These are phyloP conservation scores for Penicillium cataractarum DNA, from an alignment of 495 filamentous ascomycete species.

Conservation along the genomic window DNA sequence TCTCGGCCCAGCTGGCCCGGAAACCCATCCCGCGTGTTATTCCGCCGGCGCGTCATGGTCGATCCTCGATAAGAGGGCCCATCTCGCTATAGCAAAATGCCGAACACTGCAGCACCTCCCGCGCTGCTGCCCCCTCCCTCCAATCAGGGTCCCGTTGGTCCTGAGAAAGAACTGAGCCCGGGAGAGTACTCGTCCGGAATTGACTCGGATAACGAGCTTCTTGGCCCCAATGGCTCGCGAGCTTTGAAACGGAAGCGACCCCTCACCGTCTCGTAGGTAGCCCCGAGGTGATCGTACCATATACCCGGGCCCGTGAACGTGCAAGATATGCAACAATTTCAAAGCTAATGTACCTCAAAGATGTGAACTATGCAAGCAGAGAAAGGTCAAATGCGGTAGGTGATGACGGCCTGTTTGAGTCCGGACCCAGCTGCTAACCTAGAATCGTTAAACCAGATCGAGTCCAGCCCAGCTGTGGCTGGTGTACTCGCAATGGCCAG, in stretches of 20 bases:
- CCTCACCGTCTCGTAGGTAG: slow-evolving; percentile 52
- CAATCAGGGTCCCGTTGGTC: slow-evolving; percentile 27
- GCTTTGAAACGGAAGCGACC: slow-evolving; percentile 49
- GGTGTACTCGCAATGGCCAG: slow-evolving; percentile 80
- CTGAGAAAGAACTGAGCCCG: slow-evolving; percentile 40
- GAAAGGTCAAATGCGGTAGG: slow-evolving; percentile 79
- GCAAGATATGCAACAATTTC: neutral
- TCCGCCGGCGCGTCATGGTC: slow-evolving; percentile 27
- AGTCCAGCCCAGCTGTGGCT: slow-evolving; percentile 81
- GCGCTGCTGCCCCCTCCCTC: slow-evolving; percentile 32
- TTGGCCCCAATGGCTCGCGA: slow-evolving; percentile 37
- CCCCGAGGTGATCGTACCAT: slow-evolving; percentile 6
- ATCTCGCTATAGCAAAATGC: slow-evolving; percentile 48
- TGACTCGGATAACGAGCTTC: slow-evolving; percentile 43
- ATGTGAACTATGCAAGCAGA: slow-evolving; percentile 81
- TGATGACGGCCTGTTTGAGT: neutral
- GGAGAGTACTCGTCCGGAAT: slow-evolving; percentile 43
- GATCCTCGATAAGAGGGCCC: slow-evolving; percentile 30
- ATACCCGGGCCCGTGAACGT: neutral
- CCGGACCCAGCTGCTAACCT: slow-evolving; percentile 7
- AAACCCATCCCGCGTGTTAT: slow-evolving; percentile 14
- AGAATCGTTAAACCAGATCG: slow-evolving; percentile 52
- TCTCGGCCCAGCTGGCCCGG: slow-evolving; percentile 10
- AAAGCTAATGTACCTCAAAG: slow-evolving; percentile 41
- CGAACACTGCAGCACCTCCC: slow-evolving; percentile 38